These are phyloP conservation scores for Penicillium angulare DNA, from an alignment of 495 filamentous ascomycete species.

Conservation along the genomic window DNA sequence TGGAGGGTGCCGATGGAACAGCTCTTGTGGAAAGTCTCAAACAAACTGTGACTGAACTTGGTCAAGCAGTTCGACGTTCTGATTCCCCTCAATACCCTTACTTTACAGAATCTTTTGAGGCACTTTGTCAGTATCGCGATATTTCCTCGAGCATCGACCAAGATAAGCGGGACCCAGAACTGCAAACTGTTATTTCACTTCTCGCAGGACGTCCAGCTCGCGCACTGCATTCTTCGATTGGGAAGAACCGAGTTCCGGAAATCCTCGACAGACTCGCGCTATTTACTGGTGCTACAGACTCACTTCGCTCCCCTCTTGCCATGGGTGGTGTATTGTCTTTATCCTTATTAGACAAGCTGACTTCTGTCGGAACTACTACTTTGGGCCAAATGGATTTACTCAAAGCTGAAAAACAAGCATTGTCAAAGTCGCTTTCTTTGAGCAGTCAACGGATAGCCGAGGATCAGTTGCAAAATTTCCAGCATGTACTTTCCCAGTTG, in stretches of 20 bases:
- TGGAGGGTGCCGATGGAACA: slow-evolving; percentile 38
- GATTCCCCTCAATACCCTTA: slow-evolving; percentile 40
- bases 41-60: slow-evolving; percentile 56
- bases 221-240: slow-evolving; percentile 31
- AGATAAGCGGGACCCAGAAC: slow-evolving; percentile 10
- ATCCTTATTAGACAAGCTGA: slow-evolving; percentile 55
- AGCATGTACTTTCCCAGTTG: slow-evolving; percentile 46
- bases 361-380: slow-evolving; percentile 49
- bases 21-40: slow-evolving; percentile 48
- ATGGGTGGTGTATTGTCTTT: slow-evolving; percentile 55
- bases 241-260: slow-evolving; percentile 32
- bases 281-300: slow-evolving; percentile 33
- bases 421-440: slow-evolving; percentile 53
- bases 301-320: slow-evolving; percentile 29
- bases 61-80: slow-evolving; percentile 37
- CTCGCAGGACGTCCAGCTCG: slow-evolving; percentile 41
- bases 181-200: slow-evolving; percentile 36
- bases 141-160: slow-evolving; percentile 25
- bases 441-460: slow-evolving; percentile 46
- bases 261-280: slow-evolving; percentile 37
- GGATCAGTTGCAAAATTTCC: slow-evolving; percentile 47
- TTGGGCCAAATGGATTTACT: slow-evolving; percentile 63
- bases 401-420: slow-evolving; percentile 60
- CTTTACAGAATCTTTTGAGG: slow-evolving; percentile 64
- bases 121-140: slow-evolving; percentile 61